Conservation (phyloP, 305 asterid species). For the Striga hermonthica region DNA sequence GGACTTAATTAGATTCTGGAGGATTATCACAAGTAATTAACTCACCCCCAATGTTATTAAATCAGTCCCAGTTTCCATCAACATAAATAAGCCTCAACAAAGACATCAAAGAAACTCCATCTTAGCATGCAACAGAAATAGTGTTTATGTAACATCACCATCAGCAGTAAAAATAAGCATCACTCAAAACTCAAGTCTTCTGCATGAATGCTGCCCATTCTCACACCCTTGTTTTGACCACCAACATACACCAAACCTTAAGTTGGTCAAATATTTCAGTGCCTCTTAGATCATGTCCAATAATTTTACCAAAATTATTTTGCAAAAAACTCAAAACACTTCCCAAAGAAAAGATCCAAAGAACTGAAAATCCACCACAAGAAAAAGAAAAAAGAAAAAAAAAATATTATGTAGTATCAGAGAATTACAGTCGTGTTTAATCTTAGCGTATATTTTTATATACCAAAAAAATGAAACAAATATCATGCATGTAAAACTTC, state of each 20-base stretch:
- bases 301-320: neutral
- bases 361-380: slow-evolving; percentile 7
- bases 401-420: neutral
- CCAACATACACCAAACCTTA: slow-evolving; percentile 3
- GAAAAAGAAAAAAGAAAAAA: neutral
- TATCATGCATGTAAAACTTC: neutral
- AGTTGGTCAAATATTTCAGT: slow-evolving; percentile 1
- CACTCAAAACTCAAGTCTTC: slow-evolving; percentile 1
- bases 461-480: neutral
- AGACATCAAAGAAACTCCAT: slow-evolving; percentile 15
- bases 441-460: neutral
- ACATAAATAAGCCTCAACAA: slow-evolving; percentile 10
- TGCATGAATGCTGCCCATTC: slow-evolving; percentile 1
- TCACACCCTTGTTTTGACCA: slow-evolving; percentile 3
- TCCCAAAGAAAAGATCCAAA: neutral
- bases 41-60: neutral
- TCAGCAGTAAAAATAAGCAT: slow-evolving; percentile 13
- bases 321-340: neutral
- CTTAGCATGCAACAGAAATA: neutral
- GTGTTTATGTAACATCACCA: slow-evolving; percentile 9
- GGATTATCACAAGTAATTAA: neutral
- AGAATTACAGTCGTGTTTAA: neutral
- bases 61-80: slow-evolving; percentile 8
- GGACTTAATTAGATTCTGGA: neutral
- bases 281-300: neutral